phyloP scores from a whole-genome alignment of 176 grass and related monocot genomes.

The Eleusine coracana region DNA sequence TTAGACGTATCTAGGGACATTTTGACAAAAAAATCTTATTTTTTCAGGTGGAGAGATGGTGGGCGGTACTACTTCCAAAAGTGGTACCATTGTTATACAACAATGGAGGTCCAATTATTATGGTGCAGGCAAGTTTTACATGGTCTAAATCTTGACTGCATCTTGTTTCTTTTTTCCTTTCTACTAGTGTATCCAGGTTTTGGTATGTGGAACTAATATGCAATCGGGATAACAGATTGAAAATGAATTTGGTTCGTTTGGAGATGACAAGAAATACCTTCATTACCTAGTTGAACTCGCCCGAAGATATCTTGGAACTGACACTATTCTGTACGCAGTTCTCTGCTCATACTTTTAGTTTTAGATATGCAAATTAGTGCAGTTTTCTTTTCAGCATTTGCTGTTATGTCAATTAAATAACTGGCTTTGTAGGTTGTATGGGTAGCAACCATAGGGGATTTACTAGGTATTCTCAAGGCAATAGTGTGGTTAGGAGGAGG shows the following conservation, averaged over 20 bases:
- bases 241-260: constrained; percentile 98
- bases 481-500: not conserved
- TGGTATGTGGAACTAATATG: constrained; percentile 41
- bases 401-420: constrained; percentile 9
- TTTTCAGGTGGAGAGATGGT: constrained; percentile 92
- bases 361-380: constrained; percentile 27
- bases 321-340: constrained; percentile 65
- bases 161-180: constrained; percentile 13
- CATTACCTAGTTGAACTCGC: constrained; percentile 72
- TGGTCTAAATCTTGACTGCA: constrained; percentile 9
- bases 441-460: not conserved
- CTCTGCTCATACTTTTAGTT: constrained; percentile 41
- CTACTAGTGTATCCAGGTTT: constrained; percentile 21
- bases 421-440: constrained; percentile 28
- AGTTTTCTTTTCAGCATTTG: constrained; percentile 18
- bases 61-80: constrained; percentile 79
- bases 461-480: not conserved
- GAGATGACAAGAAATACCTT: constrained; percentile 88
- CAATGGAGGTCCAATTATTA: constrained; percentile 90
- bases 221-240: constrained; percentile 65
- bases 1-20: constrained; percentile 12
- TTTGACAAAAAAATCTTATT: constrained; percentile 39
- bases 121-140: constrained; percentile 80
- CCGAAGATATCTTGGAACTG: constrained; percentile 74
- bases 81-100: constrained; percentile 67